Percentiles rank a stretch among this genome's conserved stretches.
Evolutionary conservation across 164 flowering plant genomes (phyloP).

Genomic region (Macadamia tetraphylla): DNA sequence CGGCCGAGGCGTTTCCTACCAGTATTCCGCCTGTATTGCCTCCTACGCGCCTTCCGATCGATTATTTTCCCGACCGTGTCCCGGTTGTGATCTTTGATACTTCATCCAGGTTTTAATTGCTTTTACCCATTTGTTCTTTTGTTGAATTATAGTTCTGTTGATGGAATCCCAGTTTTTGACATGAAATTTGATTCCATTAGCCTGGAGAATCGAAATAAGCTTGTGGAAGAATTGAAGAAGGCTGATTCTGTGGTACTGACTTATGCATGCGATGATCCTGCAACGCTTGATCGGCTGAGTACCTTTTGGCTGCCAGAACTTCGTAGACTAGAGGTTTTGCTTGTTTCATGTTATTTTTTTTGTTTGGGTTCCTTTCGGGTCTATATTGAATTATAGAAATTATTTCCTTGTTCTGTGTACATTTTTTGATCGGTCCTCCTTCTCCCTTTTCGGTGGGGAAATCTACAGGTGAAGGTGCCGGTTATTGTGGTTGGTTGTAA

Average conservation of each 20-base stretch:
- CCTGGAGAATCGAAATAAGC: conserved; percentile 50
- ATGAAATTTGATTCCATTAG: conserved; percentile 20
- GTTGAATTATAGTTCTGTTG: not conserved
- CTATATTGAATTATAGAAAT: not conserved
- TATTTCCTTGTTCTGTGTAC: not conserved
- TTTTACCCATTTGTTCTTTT: not conserved
- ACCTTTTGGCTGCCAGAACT: conserved; percentile 91
- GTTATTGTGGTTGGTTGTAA: conserved; percentile 73
- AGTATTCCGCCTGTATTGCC: conserved; percentile 60
- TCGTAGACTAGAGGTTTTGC: conserved; percentile 67
- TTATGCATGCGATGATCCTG: conserved; percentile 83
- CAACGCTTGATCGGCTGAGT: conserved; percentile 68
- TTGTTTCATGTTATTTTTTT: not conserved
- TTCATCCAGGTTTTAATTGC: conserved; percentile 49
- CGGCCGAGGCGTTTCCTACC: conserved; percentile 59
- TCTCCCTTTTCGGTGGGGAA: not conserved
- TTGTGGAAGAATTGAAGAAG: conserved; percentile 62
- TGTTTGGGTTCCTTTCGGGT: not conserved
- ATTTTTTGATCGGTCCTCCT: not conserved
- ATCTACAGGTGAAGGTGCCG: conserved; percentile 49
- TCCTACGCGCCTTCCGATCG: conserved; percentile 72
- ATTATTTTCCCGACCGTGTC: conserved; percentile 67
- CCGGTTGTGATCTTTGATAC: conserved; percentile 82
- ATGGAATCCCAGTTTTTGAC: too few species aligned
- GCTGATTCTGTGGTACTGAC: conserved; percentile 96